phyloP scores from a whole-genome alignment of 352 stramenopile genomes.

The Globisporangium emineosum region DNA sequence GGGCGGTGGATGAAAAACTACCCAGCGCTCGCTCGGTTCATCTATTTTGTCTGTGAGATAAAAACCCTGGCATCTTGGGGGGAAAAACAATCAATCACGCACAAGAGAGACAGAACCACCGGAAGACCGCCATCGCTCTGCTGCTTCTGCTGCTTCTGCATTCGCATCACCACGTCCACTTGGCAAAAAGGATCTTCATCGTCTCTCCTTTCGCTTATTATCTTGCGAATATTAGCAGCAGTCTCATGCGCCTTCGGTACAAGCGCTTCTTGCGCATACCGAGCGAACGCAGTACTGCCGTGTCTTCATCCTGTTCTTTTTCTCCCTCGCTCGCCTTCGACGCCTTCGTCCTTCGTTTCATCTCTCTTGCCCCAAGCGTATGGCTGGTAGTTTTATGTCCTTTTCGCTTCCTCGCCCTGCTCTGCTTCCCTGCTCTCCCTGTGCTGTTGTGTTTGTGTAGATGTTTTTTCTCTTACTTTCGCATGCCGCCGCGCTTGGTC shows the following conservation, averaged over 20 bases:
- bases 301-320: not conserved
- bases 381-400: not conserved
- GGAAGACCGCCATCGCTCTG: not conserved
- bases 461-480: slow-evolving; percentile 29
- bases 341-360: not conserved
- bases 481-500: slow-evolving; percentile 22
- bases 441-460: not conserved
- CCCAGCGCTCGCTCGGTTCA: not conserved
- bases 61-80: not conserved
- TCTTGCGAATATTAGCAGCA: not conserved
- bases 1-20: not conserved
- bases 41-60: slow-evolving; percentile 4
- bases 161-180: not conserved
- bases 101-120: not conserved
- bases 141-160: not conserved
- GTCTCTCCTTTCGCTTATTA: not conserved
- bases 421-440: not conserved
- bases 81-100: not conserved
- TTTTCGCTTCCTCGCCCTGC: not conserved
- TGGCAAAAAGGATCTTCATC: not conserved
- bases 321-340: not conserved
- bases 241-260: not conserved
- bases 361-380: not conserved
- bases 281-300: not conserved
- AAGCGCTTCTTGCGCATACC: not conserved